These are phyloP conservation scores for Aspergillus ochraceus DNA, from an alignment of 2,329 filamentous ascomycete genomes.

Conservation along the genomic window DNA sequence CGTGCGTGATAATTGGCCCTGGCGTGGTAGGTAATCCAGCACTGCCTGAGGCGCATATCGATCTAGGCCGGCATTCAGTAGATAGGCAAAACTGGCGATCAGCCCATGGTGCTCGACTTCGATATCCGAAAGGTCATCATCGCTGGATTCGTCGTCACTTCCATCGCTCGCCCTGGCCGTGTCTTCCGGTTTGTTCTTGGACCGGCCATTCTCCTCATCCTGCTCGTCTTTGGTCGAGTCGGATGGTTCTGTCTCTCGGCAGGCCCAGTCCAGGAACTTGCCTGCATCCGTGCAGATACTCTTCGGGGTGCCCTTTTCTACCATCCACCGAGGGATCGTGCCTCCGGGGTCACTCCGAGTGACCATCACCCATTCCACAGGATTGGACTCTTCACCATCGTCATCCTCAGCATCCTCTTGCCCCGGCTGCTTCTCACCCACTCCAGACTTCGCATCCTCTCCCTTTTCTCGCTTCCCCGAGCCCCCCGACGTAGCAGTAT, in stretches of 20 bases:
- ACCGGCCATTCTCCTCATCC: background rate
- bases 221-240: slow-evolving; percentile 15
- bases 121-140: slow-evolving; percentile 19
- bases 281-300: slow-evolving; percentile 76
- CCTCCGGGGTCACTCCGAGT: slow-evolving; percentile 86
- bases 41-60: slow-evolving; percentile 52
- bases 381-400: slow-evolving; percentile 58
- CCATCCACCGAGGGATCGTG: slow-evolving; percentile 83
- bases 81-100: slow-evolving; percentile 36
- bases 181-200: slow-evolving; percentile 4
- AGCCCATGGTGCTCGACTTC: slow-evolving; percentile 33
- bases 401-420: slow-evolving; percentile 37
- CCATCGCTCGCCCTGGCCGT: background rate
- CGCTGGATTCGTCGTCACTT: slow-evolving; percentile 16
- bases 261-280: slow-evolving; percentile 81
- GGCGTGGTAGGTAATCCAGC: slow-evolving; percentile 48
- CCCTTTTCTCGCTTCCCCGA: background rate
- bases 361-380: slow-evolving; percentile 90
- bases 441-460: background rate
- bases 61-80: slow-evolving; percentile 48
- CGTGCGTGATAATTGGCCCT: slow-evolving; percentile 14
- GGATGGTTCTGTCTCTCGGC: slow-evolving; percentile 46
- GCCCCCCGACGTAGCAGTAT: background rate
- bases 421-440: background rate
- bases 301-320: slow-evolving; percentile 82